Percentiles rank a stretch among this genome's conserved stretches.
Conservation (phyloP, 805 yeast genomes). For the Blastobotrys terrestris region DNA sequence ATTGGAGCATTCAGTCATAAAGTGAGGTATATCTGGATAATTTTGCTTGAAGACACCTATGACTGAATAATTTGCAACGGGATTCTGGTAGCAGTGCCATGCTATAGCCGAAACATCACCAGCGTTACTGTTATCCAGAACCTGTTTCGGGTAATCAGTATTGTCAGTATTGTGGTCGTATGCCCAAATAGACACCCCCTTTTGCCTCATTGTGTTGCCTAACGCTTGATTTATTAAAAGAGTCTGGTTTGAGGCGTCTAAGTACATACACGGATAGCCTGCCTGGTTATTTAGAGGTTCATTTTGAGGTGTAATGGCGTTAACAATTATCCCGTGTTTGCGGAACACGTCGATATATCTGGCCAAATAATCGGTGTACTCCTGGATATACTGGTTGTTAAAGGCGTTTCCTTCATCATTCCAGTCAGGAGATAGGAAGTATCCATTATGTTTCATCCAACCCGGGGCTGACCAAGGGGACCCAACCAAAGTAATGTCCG, state of each 20-base stretch:
- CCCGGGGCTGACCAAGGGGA: constrained; percentile 11
- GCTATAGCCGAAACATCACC: neutral
- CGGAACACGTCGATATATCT: neutral
- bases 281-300: constrained; percentile 1
- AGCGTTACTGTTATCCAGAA: neutral
- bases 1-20: constrained; percentile 3
- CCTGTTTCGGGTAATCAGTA: constrained; percentile 1
- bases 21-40: neutral
- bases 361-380: constrained; percentile 2
- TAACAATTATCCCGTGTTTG: neutral
- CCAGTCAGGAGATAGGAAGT: neutral
- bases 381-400: neutral
- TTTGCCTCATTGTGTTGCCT: neutral
- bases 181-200: neutral
- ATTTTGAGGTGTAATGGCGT: constrained; percentile 3
- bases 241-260: neutral
- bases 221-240: neutral
- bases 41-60: neutral
- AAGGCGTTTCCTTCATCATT: neutral
- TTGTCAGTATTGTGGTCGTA: constrained; percentile 1
- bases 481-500: constrained; percentile 1
- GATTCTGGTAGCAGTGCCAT: constrained; percentile 1
- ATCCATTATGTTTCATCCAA: constrained; percentile 9
- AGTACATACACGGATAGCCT: neutral
- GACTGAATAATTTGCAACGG: constrained; percentile 1